Conservation (phyloP, 1,139 yeast species). For the Pichia terricola region DNA sequence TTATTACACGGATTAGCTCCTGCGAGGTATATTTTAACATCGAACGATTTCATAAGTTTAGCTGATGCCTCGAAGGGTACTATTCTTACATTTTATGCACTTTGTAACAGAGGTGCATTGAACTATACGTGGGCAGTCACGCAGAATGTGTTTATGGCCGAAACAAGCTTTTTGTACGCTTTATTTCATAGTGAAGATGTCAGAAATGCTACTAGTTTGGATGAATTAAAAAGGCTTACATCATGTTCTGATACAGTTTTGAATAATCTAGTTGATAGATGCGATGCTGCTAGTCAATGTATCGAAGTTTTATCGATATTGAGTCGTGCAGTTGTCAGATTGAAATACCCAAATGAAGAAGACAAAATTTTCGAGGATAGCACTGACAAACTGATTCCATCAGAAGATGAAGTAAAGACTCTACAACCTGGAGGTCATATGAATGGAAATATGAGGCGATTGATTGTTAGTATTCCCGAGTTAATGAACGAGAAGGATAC, state of each 20-base stretch:
- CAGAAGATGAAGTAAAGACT: conserved; percentile 23
- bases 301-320: conserved; percentile 63
- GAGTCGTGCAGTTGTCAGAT: conserved; percentile 59
- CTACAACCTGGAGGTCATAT: conserved; percentile 30
- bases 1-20: conserved; percentile 74
- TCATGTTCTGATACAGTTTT: conserved; percentile 53
- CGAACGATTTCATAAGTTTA: conserved; percentile 47
- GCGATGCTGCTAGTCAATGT: conserved; percentile 73
- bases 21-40: conserved; percentile 44
- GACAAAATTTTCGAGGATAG: not conserved
- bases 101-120: conserved; percentile 47
- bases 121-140: conserved; percentile 94
- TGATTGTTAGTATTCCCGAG: conserved; percentile 29
- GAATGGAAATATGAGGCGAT: conserved; percentile 32
- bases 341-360: conserved; percentile 40
- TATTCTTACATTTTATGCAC: conserved; percentile 50
- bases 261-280: conserved; percentile 51
- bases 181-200: conserved; percentile 57
- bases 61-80: conserved; percentile 58
- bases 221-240: conserved; percentile 47
- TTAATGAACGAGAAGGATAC: conserved; percentile 12
- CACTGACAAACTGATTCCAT: conserved; percentile 19
- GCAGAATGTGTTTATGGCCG: conserved; percentile 82
- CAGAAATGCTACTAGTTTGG: conserved; percentile 36
- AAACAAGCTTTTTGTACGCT: conserved; percentile 72